phyloP scores from a whole-genome alignment of 306 rosid genomes.

The Arachis stenosperma region DNA sequence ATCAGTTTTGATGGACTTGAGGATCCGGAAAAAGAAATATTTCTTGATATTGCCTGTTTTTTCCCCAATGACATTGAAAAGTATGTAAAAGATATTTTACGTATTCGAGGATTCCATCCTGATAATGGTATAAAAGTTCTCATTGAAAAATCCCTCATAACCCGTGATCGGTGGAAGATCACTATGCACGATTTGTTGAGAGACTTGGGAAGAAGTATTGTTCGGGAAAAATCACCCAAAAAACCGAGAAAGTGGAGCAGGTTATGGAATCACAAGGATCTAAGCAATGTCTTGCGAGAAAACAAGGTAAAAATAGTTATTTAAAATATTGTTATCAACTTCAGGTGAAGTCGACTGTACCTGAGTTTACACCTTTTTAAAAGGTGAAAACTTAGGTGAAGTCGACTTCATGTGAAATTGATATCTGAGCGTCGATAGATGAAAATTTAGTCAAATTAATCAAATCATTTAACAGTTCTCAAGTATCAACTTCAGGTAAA shows the following conservation, averaged over 20 bases:
- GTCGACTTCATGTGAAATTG: no score
- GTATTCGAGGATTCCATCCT: no score
- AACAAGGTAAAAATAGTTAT: not conserved
- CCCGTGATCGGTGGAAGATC: not conserved
- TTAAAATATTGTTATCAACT: no score
- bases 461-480: no score
- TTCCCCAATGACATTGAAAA: fast-evolving
- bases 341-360: no score
- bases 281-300: not conserved
- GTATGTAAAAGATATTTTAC: not conserved
- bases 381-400: no score
- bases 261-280: not conserved
- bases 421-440: no score
- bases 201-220: not conserved
- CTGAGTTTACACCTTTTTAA: no score
- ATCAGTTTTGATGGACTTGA: constrained; percentile 10
- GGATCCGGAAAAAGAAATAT: not conserved
- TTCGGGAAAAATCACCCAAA: not conserved
- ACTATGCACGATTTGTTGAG: not conserved
- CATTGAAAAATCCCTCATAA: not conserved
- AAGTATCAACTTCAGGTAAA: no score
- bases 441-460: no score
- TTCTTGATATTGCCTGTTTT: constrained; percentile 24
- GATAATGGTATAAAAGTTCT: no score
- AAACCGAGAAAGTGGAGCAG: not conserved